Evolutionary conservation across 768 basidiomycete species (phyloP), one percentile per base, ranked within the genome.

Genomic region (Rhizopogon rudus): DNA sequence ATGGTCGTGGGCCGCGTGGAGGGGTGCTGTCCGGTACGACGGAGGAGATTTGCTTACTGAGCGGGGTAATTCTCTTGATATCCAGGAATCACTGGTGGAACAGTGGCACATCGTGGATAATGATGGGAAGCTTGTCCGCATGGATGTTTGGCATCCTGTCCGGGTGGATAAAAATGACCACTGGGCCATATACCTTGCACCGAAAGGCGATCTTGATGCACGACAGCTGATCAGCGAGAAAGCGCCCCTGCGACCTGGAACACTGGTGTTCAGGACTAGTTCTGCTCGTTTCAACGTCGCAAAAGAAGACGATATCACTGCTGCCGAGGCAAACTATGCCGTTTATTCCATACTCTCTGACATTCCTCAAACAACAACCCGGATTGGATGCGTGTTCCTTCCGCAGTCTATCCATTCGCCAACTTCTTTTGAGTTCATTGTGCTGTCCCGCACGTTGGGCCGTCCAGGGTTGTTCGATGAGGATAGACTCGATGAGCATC

Each of bases 1-100:
- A 6, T 67, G 65, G 65, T 58, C 63, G 17, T 66, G 65, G 65
- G 53, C 65, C 2, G 58, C 58, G 6, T 66, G 65, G 65, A 57
- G 52, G 31, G 65, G 65, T 8, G 59, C 58, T 5, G 44, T 58
- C 22, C 17, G 25, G 12, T 54, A 54, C 39, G 46, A 12, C 8
- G 31, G 31, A 33, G 31, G 31, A 33, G 31, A 33, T 7, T 8
- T 33, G 9, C 31, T 33, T 33, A 9, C 9, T 33, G 44, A 44
- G n/a, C 44, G 49, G 1, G 22, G 9, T 33, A 9, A 33, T 33
- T 33, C 31, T 33, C 31, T 33, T 33, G 8, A 9, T 7, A 33
- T 33, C 31, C 31, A 33, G 2, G 65, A 62, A 40, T 67, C 65
- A 2, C 57, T 66, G 4, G 49, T 66, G 6, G 35, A 51, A 10